A percentile compares a stretch with the other conserved stretches of the same genome.
These are phyloP conservation scores for Cucurbita argyrosperma DNA, from an alignment of 306 rosid genomes.

Conservation along the genomic window DNA sequence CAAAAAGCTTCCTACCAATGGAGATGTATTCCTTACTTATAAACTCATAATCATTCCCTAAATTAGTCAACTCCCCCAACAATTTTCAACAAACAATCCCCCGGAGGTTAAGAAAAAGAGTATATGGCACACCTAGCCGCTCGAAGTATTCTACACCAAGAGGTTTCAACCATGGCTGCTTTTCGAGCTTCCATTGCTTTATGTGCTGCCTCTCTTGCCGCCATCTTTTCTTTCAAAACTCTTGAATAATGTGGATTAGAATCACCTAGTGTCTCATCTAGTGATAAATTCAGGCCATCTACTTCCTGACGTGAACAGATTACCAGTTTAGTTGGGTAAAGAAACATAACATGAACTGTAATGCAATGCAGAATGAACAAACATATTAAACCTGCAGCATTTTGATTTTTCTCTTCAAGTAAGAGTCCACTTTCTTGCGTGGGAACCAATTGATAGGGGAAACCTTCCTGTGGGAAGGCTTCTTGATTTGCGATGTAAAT, in stretches of 20 bases:
- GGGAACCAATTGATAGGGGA: slow-evolving; percentile 93
- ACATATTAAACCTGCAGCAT: slow-evolving; percentile 63
- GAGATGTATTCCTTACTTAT: too few species aligned
- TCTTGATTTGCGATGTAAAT: slow-evolving; percentile 54
- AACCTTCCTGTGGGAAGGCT: slow-evolving; percentile 62
- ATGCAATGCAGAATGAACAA: slow-evolving; percentile 1
- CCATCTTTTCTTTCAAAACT: slow-evolving; percentile 79
- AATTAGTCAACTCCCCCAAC: too few species aligned
- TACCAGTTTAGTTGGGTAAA: background rate
- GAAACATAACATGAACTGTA: background rate
- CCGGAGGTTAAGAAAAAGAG: background rate
- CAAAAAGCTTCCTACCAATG: too few species aligned
- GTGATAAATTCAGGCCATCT: slow-evolving; percentile 70
- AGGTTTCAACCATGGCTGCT: slow-evolving; percentile 86
- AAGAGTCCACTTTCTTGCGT: slow-evolving; percentile 70
- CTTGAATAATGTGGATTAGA: slow-evolving; percentile 85
- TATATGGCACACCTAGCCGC: slow-evolving; percentile 74
- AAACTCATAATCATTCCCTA: too few species aligned
- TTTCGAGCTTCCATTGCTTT: slow-evolving; percentile 72
- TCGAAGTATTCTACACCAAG: slow-evolving; percentile 84
- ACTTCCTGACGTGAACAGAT: slow-evolving; percentile 35
- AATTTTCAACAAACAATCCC: too few species aligned
- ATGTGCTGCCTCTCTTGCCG: slow-evolving; percentile 75
- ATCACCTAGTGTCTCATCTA: slow-evolving; percentile 85
- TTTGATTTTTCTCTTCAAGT: slow-evolving; percentile 70